Conservation (phyloP, 2,329 filamentous ascomycete species). For the Xylariaceae sp. region DNA sequence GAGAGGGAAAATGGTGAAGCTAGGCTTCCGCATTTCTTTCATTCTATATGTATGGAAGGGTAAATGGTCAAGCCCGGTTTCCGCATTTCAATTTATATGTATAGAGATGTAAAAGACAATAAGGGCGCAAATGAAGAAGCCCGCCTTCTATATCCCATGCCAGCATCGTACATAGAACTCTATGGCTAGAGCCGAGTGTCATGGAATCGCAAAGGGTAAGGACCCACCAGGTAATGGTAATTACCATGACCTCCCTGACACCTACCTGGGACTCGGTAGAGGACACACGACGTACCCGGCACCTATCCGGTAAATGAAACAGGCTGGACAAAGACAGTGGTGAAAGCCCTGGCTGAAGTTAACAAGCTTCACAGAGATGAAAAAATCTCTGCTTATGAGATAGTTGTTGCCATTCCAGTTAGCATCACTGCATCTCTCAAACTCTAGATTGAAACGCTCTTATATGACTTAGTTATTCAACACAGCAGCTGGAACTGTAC, state of each 20-base stretch:
- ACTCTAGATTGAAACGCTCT: conserved; percentile 44
- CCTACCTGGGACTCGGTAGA: conserved; percentile 52
- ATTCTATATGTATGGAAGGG: too few relatives aligned
- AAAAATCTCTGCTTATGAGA: conserved; percentile 66
- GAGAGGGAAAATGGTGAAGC: too few relatives aligned
- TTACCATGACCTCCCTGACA: conserved; percentile 46
- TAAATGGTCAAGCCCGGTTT: too few relatives aligned
- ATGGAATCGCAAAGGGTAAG: too few relatives aligned
- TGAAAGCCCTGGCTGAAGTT: conserved; percentile 64
- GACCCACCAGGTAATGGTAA: too few relatives aligned
- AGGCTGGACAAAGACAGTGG: conserved; percentile 56
- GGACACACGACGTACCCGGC: conserved; percentile 51
- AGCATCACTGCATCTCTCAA: conserved; percentile 45
- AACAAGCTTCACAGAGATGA: conserved; percentile 71
- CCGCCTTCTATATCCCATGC: too few relatives aligned
- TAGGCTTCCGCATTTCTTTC: too few relatives aligned
- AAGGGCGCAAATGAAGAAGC: too few relatives aligned
- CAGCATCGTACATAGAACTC: too few relatives aligned
- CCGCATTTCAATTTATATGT: too few relatives aligned
- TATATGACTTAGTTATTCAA: conserved; percentile 47
- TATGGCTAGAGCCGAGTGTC: too few relatives aligned
- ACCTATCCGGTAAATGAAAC: conserved; percentile 62
- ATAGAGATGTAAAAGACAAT: too few relatives aligned
- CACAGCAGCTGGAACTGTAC: conserved; percentile 41
- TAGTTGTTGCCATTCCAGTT: conserved; percentile 66